These are phyloP conservation scores for Ogataea ramenticola DNA, from an alignment of 805 yeast genomes.

Conservation along the genomic window DNA sequence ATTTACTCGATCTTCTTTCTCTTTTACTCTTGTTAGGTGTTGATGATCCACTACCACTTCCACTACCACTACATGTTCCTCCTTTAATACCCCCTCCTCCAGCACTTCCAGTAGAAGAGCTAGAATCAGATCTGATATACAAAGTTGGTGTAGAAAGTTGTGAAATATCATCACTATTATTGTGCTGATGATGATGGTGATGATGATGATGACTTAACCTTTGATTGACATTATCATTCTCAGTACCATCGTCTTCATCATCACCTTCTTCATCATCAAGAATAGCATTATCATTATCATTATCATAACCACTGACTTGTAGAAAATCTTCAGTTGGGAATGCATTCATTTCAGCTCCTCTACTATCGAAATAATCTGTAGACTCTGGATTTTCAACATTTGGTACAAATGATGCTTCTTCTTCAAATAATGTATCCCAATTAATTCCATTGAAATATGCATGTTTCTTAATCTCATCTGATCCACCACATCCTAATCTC, in stretches of 20 bases:
- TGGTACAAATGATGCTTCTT: conserved; percentile 82
- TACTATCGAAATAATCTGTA: conserved; percentile 82
- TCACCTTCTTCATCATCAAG: conserved; percentile 5
- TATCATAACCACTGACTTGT: conserved; percentile 23
- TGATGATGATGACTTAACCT: conserved; percentile 2
- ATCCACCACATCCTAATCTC: conserved; percentile 75
- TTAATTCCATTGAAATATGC: conserved; percentile 65
- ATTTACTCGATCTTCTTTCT: conserved; percentile 66
- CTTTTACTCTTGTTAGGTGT: conserved; percentile 32
- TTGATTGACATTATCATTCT: conserved; percentile 3
- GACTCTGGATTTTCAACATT: conserved; percentile 69
- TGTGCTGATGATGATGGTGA: not conserved
- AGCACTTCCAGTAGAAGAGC: conserved; percentile 14
- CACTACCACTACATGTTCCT: not conserved
- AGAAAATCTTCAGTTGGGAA: conserved; percentile 43
- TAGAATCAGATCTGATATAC: conserved; percentile 12
- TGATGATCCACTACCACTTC: conserved; percentile 17
- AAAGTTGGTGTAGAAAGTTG: conserved; percentile 2
- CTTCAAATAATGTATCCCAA: conserved; percentile 68
- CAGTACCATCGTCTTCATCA: conserved; percentile 1
- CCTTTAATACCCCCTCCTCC: not conserved
- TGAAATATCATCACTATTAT: not conserved
- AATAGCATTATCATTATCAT: conserved; percentile 19
- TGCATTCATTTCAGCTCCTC: conserved; percentile 75
- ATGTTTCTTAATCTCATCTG: conserved; percentile 71